Base-by-base conservation (phyloP, 2,329 filamentous ascomycete genomes). In the Aspergillus quadrilineatus region DNA sequence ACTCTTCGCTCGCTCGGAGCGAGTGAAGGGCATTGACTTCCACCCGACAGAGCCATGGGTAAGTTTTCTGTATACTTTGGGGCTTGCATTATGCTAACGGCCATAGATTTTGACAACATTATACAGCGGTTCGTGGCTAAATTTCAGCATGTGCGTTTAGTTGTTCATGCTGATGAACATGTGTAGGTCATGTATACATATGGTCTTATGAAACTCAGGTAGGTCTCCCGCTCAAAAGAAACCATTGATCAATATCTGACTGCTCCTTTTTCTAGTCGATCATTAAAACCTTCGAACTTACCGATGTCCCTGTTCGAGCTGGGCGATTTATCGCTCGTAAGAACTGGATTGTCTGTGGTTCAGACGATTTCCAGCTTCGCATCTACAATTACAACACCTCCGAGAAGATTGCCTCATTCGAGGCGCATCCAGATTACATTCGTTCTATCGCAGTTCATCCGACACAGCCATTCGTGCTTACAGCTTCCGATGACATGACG, bases 321-420 rank as follows among this genome's bases (percentile, higher is more conserved):
- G 94, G 94, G 70, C 90, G 94, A 67, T 99, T 99, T 76, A 86
- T 99, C 71, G 90, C 94, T 65, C 86, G 94, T 68, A 99, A 99
- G 86, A 99, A 97, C 78, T 99, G 94, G 94, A 95, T 96, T 67
- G 90, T 96, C 54, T 94, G 91, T 78, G 94, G 94, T 71, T 93
- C 89, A 65, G 90, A 96, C 79, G 91, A 96, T 79, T 99, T 95
- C 79, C 85, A 88, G 69, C 74, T 89, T 60, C 89, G 93, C 67
- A 90, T 96, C 62, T 96, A 96, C 84, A 97, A 99, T 80, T 99
- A 97, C 84, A 97, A 99, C 79, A 99, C 94, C 53, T 96, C 91
- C 59, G 94, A 99, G 78, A 97, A 97, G 84, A 94, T 97, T 69
- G 93, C 92, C 53, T 90, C 90, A 14, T 97, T 97, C 76, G 93